phyloP scores from a whole-genome alignment of 768 basidiomycete genomes.

The Tulasnella sp. region DNA sequence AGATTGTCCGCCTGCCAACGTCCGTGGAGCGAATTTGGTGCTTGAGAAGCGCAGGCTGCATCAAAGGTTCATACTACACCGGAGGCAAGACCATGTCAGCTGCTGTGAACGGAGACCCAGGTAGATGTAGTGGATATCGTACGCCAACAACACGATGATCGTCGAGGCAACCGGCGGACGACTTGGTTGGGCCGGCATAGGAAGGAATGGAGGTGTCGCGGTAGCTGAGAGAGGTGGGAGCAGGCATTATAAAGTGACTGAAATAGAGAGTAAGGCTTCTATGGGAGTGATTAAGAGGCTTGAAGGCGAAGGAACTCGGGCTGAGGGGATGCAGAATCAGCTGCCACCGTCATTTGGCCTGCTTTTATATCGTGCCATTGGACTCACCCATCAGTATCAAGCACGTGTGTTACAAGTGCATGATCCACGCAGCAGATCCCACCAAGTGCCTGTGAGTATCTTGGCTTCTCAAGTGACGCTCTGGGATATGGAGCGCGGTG shows the following conservation, averaged over 20 bases:
- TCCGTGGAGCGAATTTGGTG: slow-evolving; percentile 71
- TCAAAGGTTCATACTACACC: slow-evolving; percentile 79
- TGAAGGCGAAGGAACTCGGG: not conserved
- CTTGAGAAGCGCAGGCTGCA: slow-evolving; percentile 82
- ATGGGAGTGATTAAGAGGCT: not conserved
- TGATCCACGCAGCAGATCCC: no score
- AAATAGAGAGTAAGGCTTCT: not conserved
- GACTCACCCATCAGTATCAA: not conserved
- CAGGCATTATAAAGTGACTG: not conserved
- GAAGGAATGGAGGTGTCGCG: slow-evolving; percentile 1
- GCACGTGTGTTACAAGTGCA: no score
- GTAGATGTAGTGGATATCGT: not conserved
- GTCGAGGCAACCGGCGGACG: slow-evolving; percentile 1
- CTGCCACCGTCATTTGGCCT: not conserved
- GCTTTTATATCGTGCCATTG: not conserved
- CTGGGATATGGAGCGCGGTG: no score
- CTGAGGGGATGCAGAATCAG: not conserved
- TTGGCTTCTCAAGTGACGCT: no score
- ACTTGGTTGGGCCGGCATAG: not conserved
- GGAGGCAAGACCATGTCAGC: not conserved
- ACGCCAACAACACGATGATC: slow-evolving; percentile 6
- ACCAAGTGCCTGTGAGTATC: no score
- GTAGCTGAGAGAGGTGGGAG: not conserved
- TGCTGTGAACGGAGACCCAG: not conserved
- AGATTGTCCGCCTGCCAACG: slow-evolving; percentile 61